Evolutionary conservation across 2,329 filamentous ascomycete genomes (phyloP), one percentile per base, ranked within the genome.

Genomic region (Colletotrichum sp.): DNA sequence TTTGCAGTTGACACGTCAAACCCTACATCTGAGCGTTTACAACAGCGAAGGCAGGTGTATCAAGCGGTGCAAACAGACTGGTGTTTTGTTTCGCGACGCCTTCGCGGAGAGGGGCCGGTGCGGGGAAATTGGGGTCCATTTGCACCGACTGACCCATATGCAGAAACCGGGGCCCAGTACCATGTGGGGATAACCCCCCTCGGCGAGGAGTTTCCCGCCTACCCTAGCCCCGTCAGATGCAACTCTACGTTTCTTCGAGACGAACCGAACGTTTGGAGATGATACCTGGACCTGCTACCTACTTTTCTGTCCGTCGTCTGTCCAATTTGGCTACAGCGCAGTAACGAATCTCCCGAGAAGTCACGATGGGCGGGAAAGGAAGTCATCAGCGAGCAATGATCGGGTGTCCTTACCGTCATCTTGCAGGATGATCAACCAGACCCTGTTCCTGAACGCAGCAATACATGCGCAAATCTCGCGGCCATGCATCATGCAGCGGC

Each of bases 401-500:
- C 44, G n/a, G 10, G n/a, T 49, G n/a, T 49, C 57, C 13, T 26
- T 16, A 66, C 16, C 59, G 39, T 69, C 68, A 36, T 68, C 13
- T 59, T 59, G 52, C 60, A 57, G 36, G 55, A 21, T 18, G 60
- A 64, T 7, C 32, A 28, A 16, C 10, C 44, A 28, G 64, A 34
- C 64, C 74, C 59, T 69, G 55, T 60, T 34, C 64, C 74, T 69
- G 57, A 52, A 49, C 64, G 59, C 44, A 68, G 21, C 63, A 44
- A 24, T 7, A 49, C 66, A 52, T 49, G 36, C 32, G 28, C 34
- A 57, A 34, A 60, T 66, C 34, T 39, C 30, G 55, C 36, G 34
- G 36, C 26, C 62, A 24, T 67, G 72, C 74, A 76, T 68, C 62
- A 75, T 75, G 71, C 75, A 75, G 71, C 71, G 16, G 71, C 65